A percentile compares a stretch with the other conserved stretches of the same genome.
Evolutionary conservation across 1,284 basidiomycete species (phyloP).

Genomic region (Grifola frondosa): DNA sequence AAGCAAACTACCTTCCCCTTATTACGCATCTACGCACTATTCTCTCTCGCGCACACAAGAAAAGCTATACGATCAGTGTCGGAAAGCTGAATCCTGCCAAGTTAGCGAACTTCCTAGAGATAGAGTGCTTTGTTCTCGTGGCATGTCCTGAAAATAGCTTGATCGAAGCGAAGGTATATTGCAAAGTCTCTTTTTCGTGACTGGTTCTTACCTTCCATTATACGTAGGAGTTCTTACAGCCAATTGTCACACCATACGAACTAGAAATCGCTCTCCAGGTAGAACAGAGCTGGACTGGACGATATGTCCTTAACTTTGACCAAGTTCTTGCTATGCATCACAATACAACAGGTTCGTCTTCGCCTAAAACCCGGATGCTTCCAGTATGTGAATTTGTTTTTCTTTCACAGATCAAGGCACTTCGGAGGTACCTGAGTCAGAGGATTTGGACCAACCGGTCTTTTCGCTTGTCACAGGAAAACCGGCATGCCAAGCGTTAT

Average conservation of each 20-base stretch:
- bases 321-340: no score
- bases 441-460: conserved; percentile 65
- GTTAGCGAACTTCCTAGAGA: conserved; percentile 93
- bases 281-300: conserved; percentile 74
- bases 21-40: conserved; percentile 74
- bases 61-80: conserved; percentile 93
- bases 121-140: conserved; percentile 94
- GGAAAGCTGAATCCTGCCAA: conserved; percentile 96
- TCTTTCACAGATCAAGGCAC: conserved; percentile 20
- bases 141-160: conserved; percentile 94
- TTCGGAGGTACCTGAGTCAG: conserved; percentile 18
- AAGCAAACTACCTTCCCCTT: conserved; percentile 81
- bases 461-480: conserved; percentile 89
- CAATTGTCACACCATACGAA: conserved; percentile 95
- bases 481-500: conserved; percentile 76
- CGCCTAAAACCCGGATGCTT: no score
- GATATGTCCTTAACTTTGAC: conserved; percentile 82
- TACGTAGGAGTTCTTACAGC: conserved; percentile 85
- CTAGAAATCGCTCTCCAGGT: conserved; percentile 78
- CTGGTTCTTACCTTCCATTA: not conserved
- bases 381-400: not conserved
- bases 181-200: no score
- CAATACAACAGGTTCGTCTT: no score
- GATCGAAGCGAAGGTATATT: conserved; percentile 74
- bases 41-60: conserved; percentile 70